Conservation (phyloP, 176 grass and related monocot genomes). For the Oryza glumipatula region DNA sequence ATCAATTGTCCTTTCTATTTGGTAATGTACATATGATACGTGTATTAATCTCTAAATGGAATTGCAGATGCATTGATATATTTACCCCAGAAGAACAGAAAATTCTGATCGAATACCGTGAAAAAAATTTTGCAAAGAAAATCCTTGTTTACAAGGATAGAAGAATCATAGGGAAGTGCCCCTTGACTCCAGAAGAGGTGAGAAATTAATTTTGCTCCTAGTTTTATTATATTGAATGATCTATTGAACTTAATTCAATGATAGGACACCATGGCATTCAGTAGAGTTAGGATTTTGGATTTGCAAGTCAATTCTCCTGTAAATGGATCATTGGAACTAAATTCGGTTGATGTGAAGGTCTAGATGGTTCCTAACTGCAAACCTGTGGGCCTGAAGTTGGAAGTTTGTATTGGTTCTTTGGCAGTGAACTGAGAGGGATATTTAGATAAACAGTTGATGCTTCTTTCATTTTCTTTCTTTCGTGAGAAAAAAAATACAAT, state of each 20-base stretch:
- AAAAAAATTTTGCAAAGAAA: slow-evolving; percentile 81
- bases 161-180: slow-evolving; percentile 84
- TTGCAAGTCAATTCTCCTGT: background rate
- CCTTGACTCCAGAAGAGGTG: slow-evolving; percentile 99
- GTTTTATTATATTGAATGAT: background rate
- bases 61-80: slow-evolving; percentile 88
- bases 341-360: background rate
- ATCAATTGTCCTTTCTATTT: slow-evolving; percentile 25
- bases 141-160: slow-evolving; percentile 69
- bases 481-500: background rate
- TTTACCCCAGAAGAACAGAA: slow-evolving; percentile 76
- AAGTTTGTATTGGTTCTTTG: background rate
- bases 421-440: background rate
- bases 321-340: background rate
- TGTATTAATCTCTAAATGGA: slow-evolving; percentile 11
- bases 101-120: slow-evolving; percentile 79
- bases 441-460: background rate
- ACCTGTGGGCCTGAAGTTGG: background rate
- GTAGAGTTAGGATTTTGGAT: background rate
- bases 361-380: background rate
- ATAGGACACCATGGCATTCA: background rate
- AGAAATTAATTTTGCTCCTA: slow-evolving; percentile 18
- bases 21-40: background rate
- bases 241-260: background rate
- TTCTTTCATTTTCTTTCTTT: background rate